These are phyloP conservation scores for Kwoniella botswanensis DNA, from an alignment of 768 basidiomycete species.

Conservation along the genomic window DNA sequence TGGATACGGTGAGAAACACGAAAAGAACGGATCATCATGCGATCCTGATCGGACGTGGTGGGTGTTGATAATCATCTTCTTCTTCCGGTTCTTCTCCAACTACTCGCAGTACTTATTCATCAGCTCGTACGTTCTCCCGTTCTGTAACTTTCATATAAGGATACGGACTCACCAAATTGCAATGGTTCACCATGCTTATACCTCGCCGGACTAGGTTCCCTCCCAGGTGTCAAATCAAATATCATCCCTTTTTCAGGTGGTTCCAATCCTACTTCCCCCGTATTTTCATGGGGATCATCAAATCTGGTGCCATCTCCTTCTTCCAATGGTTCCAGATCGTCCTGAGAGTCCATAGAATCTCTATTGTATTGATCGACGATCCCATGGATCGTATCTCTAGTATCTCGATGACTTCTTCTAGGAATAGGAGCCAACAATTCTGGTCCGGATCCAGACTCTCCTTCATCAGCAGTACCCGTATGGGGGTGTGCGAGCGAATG, in stretches of 20 bases:
- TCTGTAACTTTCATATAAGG: background rate
- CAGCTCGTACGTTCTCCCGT: background rate
- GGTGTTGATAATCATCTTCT: conserved; percentile 20
- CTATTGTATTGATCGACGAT: conserved; percentile 28
- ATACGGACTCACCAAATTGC: conserved; percentile 47
- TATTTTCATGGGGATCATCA: background rate
- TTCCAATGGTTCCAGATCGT: background rate
- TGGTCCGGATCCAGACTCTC: background rate
- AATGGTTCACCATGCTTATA: conserved; percentile 56
- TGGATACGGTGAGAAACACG: too few relatives aligned
- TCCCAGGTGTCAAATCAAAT: conserved; percentile 52
- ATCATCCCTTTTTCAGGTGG: conserved; percentile 40
- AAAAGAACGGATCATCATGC: too few relatives aligned
- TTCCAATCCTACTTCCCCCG: conserved; percentile 11
- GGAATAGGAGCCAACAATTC: conserved; percentile 15
- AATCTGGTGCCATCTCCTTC: background rate
- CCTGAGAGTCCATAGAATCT: background rate
- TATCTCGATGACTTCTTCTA: background rate
- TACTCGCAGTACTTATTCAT: conserved; percentile 5
- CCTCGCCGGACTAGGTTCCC: conserved; percentile 55
- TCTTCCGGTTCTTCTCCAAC: conserved; percentile 47
- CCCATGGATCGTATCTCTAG: conserved; percentile 29
- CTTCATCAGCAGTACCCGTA: background rate
- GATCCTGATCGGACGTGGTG: background rate
- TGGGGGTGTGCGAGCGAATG: too few relatives aligned